Conservation (phyloP, 495 filamentous ascomycete genomes). For the Podospora sp. region DNA sequence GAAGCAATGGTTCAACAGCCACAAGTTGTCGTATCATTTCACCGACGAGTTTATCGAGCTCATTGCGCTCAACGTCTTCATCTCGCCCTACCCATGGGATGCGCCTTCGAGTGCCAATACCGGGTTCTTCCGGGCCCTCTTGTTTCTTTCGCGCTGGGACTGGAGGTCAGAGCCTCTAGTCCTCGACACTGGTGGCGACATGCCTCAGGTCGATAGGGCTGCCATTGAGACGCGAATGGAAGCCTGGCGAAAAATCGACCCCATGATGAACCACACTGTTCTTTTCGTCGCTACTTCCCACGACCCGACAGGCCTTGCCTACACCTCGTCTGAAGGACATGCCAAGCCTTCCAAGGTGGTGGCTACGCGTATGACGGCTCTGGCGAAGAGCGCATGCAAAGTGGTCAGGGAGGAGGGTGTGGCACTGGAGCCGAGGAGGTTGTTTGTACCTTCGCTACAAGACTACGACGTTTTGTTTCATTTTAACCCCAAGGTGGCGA, state of each 20-base stretch:
- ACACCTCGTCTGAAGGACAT: conserved; percentile 63
- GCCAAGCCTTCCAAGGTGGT: conserved; percentile 72
- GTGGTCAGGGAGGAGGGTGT: conserved; percentile 59
- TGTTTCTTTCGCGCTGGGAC: conserved; percentile 82
- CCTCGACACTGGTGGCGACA: conserved; percentile 65
- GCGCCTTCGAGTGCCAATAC: conserved; percentile 75
- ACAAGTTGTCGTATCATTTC: conserved; percentile 77
- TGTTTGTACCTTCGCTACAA: conserved; percentile 68
- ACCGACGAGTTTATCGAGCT: conserved; percentile 82
- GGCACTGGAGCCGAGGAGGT: conserved; percentile 56
- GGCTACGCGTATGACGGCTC: conserved; percentile 76
- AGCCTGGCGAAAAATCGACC: conserved; percentile 83
- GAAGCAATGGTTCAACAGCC: conserved; percentile 86
- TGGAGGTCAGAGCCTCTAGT: conserved; percentile 84
- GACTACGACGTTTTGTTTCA: conserved; percentile 88
- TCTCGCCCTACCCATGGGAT: conserved; percentile 81
- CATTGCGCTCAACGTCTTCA: conserved; percentile 70
- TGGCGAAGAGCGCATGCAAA: conserved; percentile 72
- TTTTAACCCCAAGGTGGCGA: conserved; percentile 57
- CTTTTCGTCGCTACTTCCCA: conserved; percentile 82
- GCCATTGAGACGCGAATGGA: conserved; percentile 70
- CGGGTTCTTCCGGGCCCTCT: conserved; percentile 78
- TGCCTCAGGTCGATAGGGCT: conserved; percentile 58
- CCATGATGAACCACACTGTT: conserved; percentile 78
- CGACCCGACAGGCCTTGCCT: conserved; percentile 75